Percentiles rank a stretch among this genome's conserved stretches.
phyloP scores from a whole-genome alignment of 176 grass and related monocot species.

The Oryza meyeriana region DNA sequence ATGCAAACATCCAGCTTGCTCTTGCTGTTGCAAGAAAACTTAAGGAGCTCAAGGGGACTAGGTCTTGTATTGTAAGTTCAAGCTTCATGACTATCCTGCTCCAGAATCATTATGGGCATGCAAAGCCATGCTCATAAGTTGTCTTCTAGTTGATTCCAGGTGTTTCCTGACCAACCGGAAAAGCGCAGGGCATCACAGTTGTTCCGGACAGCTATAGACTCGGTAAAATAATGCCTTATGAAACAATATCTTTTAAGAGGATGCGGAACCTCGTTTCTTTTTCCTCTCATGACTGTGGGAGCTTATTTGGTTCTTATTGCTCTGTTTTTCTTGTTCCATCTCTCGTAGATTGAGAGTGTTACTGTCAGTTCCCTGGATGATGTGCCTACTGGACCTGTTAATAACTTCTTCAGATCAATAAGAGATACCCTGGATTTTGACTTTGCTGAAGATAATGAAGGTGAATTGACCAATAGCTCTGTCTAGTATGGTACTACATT shows the following conservation, averaged over 20 bases:
- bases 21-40: constrained; percentile 78
- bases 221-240: constrained; percentile 36
- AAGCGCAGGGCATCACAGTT: constrained; percentile 77
- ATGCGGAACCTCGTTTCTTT: not conserved
- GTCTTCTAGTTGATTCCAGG: constrained; percentile 63
- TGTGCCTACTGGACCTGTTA: constrained; percentile 60
- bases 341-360: constrained; percentile 69
- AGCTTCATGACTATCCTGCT: not conserved
- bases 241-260: not conserved
- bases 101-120: not conserved
- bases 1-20: constrained; percentile 93
- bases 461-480: constrained; percentile 16
- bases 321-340: not conserved
- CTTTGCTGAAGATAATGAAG: constrained; percentile 76
- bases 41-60: constrained; percentile 61
- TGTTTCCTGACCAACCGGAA: constrained; percentile 94
- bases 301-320: not conserved
- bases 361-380: constrained; percentile 90
- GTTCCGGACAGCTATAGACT: constrained; percentile 74
- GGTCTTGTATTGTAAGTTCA: constrained; percentile 78
- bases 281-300: not conserved
- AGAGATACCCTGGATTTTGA: constrained; percentile 96
- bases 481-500: not conserved
- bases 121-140: constrained; percentile 24
- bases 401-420: constrained; percentile 81